These are phyloP conservation scores for Lactarius sp. DNA, from an alignment of 768 basidiomycete species.

Conservation along the genomic window DNA sequence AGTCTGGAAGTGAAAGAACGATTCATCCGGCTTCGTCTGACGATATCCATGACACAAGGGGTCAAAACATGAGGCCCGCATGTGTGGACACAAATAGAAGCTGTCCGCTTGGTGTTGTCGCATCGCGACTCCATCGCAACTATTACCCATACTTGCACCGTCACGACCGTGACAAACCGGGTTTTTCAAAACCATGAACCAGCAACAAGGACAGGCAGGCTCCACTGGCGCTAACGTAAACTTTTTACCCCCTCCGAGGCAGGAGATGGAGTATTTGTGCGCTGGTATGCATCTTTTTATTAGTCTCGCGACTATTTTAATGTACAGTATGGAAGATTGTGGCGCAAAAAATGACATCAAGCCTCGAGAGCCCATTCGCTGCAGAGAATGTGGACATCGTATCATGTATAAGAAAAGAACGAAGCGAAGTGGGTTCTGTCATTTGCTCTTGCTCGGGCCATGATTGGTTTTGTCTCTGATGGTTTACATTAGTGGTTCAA, in stretches of 20 bases:
- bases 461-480: background rate
- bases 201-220: slow-evolving; percentile 34
- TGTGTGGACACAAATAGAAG: background rate
- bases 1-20: background rate
- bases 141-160: background rate
- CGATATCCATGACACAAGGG: background rate
- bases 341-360: slow-evolving; percentile 90
- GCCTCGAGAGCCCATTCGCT: slow-evolving; percentile 88
- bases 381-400: slow-evolving; percentile 93
- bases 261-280: slow-evolving; percentile 82
- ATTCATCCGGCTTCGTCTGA: background rate
- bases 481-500: slow-evolving; percentile 59
- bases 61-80: background rate
- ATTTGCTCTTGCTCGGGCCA: background rate
- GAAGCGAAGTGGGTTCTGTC: slow-evolving; percentile 67
- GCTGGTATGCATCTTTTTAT: slow-evolving; percentile 50
- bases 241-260: slow-evolving; percentile 40
- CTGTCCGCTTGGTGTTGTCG: slow-evolving; percentile 6
- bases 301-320: background rate
- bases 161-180: slow-evolving; percentile 29
- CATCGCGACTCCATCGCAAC: background rate
- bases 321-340: slow-evolving; percentile 51
- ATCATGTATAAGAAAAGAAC: slow-evolving; percentile 99
- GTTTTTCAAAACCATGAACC: slow-evolving; percentile 37
- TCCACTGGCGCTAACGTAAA: slow-evolving; percentile 29